Base-by-base conservation (phyloP, 1,284 basidiomycete species). In the Amylostereum areolatum region DNA sequence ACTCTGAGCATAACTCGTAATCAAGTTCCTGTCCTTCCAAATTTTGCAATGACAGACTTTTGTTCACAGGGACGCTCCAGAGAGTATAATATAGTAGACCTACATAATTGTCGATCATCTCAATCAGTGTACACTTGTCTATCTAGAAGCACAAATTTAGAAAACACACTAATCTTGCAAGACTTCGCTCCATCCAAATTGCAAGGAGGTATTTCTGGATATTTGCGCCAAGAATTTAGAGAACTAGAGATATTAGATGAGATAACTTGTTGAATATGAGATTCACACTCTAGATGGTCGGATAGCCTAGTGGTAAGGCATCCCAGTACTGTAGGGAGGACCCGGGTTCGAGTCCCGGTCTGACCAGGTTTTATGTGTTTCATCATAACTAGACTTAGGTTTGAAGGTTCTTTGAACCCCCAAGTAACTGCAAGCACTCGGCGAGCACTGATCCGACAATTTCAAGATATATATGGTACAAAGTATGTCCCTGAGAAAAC, bases 11-110 rank as follows among this genome's bases (percentile, higher is more conserved):
- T 73, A 9, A 45, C 39, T 0, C 43, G 66, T 10, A 47, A 54
- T 3, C 71, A 74, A 52, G 64, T 73, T 0, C 49, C 61, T 8
- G 54, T 71, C 0, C 32, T 71, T 0, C 63, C 63, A 0, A 70
- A 72, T 48, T 73, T 73, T 64, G 61, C 66, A 3, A 73, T 72
- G 64, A 72, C 70, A 12, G 70, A 72, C 49, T 72, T 65, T 60
- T 54, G 57, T 1, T 67, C 66, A 0, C 70, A 74, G 56, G 72
- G 71, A 4, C 65, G 69, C 46, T 68, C 67, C 3, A 40, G 67
- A 25, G 18, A 31, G 2, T 45, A 50, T 5, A 73, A 71, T 61
- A 54, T 63, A 3, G 62, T 68, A 18, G 61, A 72, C 53, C 36
- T 72, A 1, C 49, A 55, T 5, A 53, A 63, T 30, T 64, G 64